Evolutionary conservation across 192 early-diverging fungal species (phyloP).

Genomic region (Podochytrium sp.): DNA sequence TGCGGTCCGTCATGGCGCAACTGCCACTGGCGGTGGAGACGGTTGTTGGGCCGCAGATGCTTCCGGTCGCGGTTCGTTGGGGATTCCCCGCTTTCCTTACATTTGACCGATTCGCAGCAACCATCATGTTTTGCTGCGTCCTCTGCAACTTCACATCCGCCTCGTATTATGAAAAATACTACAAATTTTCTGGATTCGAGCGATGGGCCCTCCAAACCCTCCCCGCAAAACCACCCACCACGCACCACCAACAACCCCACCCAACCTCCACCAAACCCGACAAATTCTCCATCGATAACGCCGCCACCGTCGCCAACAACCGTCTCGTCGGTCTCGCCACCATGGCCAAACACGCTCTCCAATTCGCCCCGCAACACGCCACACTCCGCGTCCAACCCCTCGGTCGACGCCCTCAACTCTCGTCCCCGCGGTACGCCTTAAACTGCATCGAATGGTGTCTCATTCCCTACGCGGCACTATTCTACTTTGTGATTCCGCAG

Average conservation of each 20-base stretch:
- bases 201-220: conserved; percentile 52
- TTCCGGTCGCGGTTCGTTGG: too few relatives aligned
- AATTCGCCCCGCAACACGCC: conserved; percentile 10
- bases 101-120: conserved; percentile 27
- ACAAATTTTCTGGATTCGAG: conserved; percentile 52
- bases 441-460: conserved; percentile 48
- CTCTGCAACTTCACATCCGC: conserved; percentile 49
- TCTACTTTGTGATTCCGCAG: conserved; percentile 53
- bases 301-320: conserved; percentile 22
- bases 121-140: conserved; percentile 39
- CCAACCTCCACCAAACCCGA: conserved; percentile 38
- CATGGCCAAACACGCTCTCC: conserved; percentile 25
- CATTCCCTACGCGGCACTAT: conserved; percentile 48
- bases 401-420: conserved; percentile 46
- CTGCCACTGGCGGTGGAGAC: conserved; percentile 31
- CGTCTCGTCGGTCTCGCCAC: conserved; percentile 28
- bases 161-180: conserved; percentile 58
- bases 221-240: background rate
- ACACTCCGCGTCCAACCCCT: conserved; percentile 45
- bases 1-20: conserved; percentile 42
- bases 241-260: background rate
- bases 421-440: conserved; percentile 34
- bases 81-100: too few relatives aligned
- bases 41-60: conserved; percentile 31
- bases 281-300: conserved; percentile 3